Evolutionary conservation across 345 rosid genomes (phyloP).

Genomic region (Populus simonii): DNA sequence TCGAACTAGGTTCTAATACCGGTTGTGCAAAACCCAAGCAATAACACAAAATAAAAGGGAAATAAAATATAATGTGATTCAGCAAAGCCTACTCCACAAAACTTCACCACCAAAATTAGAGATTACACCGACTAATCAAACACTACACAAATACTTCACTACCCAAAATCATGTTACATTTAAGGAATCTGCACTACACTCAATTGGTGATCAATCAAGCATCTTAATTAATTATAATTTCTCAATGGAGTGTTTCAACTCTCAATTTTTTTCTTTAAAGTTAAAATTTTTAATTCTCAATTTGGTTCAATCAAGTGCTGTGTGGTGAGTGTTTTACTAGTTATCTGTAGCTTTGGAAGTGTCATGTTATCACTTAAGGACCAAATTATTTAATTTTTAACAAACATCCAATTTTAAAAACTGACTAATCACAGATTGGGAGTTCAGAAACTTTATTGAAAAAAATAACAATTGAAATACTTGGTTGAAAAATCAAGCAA

Average conservation of each 20-base stretch:
- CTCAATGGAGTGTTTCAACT: not conserved
- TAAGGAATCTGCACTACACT: not conserved
- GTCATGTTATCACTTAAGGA: not conserved
- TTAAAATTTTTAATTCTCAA: not conserved
- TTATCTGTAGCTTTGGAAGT: not conserved
- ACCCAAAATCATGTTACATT: too few species aligned
- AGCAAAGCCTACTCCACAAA: too few species aligned
- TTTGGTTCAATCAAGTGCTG: not conserved
- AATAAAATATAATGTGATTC: too few species aligned
- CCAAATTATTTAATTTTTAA: not conserved
- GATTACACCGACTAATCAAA: too few species aligned
- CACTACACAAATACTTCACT: too few species aligned
- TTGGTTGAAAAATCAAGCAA: not conserved
- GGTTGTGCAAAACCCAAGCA: not conserved
- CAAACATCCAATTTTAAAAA: not conserved
- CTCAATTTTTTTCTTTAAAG: not conserved
- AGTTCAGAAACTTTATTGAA: not conserved
- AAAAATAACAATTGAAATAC: not conserved
- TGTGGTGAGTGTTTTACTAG: not conserved
- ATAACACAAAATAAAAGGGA: too few species aligned
- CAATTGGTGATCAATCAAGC: not conserved
- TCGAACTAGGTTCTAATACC: not conserved
- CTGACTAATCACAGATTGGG: not conserved
- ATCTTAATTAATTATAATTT: not conserved
- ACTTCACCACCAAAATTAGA: too few species aligned